Percentiles rank a stretch among this genome's conserved stretches.
Evolutionary conservation across 1,284 basidiomycete genomes (phyloP).

Genomic region (Ganoderma lingzhi): DNA sequence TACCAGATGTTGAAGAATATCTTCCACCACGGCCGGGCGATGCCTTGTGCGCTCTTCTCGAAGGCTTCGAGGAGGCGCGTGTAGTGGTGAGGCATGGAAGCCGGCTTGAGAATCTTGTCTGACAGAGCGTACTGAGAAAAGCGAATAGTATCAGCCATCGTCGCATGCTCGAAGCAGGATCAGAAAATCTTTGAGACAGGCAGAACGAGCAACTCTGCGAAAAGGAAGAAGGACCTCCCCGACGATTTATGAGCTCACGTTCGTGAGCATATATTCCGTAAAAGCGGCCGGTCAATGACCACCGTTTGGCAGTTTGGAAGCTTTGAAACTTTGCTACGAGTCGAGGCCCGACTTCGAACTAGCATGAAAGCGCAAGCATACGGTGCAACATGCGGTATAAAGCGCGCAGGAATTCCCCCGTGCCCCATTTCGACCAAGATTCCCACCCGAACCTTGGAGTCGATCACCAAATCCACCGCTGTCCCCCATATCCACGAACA

Average conservation of each 20-base stretch:
- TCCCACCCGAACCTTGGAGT: not conserved
- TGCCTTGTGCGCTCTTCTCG: slow-evolving; percentile 77
- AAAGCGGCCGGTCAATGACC: not conserved
- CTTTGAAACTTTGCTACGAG: not conserved
- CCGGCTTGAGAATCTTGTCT: slow-evolving; percentile 66
- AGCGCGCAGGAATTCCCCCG: not conserved
- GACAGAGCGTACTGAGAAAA: slow-evolving; percentile 66
- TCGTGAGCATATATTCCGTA: not conserved
- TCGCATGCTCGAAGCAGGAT: not conserved
- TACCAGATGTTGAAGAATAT: slow-evolving; percentile 81
- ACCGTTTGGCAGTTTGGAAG: not conserved
- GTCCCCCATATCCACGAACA: not conserved
- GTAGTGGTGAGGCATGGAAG: slow-evolving; percentile 76
- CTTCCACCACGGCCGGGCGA: slow-evolving; percentile 82
- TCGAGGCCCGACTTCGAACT: not conserved
- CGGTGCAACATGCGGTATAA: not conserved
- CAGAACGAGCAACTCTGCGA: not conserved
- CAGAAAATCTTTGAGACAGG: not conserved
- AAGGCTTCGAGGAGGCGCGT: slow-evolving; percentile 73
- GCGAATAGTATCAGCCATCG: not conserved
- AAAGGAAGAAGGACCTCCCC: not conserved
- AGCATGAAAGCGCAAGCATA: not conserved
- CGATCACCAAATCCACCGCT: not conserved
- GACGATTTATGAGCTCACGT: not conserved
- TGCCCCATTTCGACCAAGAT: not conserved